Percentiles rank a stretch among this genome's conserved stretches.
phyloP scores from a whole-genome alignment of 2,329 filamentous ascomycete genomes.

The Calcarisporium arbuscula region DNA sequence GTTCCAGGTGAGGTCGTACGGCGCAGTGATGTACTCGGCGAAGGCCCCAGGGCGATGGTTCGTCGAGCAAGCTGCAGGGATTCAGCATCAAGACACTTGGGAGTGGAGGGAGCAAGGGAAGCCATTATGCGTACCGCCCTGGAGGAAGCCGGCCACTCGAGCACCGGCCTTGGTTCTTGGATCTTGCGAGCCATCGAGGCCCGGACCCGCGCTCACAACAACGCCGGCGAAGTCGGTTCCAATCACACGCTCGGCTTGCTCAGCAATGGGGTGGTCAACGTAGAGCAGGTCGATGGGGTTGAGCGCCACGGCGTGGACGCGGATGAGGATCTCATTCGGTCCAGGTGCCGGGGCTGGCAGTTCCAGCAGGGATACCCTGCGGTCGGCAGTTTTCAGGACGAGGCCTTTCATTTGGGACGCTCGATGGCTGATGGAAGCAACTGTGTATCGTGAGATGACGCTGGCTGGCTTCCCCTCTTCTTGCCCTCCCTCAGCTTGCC shows the following conservation, averaged over 20 bases:
- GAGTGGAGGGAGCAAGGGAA: neutral
- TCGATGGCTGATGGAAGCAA: too few relatives aligned
- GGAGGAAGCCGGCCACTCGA: constrained; percentile 34
- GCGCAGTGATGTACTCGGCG: constrained; percentile 30
- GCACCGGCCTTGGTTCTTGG: constrained; percentile 17
- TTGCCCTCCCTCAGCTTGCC: too few relatives aligned
- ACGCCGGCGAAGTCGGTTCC: constrained; percentile 36
- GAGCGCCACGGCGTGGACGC: constrained; percentile 17
- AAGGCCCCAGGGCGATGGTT: constrained; percentile 39
- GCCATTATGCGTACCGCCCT: constrained; percentile 24
- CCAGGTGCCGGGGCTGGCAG: constrained; percentile 11
- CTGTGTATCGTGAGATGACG: too few relatives aligned
- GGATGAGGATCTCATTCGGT: constrained; percentile 15
- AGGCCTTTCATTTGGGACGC: constrained; percentile 19
- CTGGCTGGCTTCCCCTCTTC: too few relatives aligned
- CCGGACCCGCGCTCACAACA: constrained; percentile 16
- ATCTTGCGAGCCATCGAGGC: constrained; percentile 9
- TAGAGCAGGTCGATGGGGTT: constrained; percentile 27
- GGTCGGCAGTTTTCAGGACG: constrained; percentile 7
- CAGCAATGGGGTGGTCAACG: constrained; percentile 24
- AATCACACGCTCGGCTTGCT: constrained; percentile 20
- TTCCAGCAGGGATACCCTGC: constrained; percentile 10
- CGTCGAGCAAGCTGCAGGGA: constrained; percentile 26
- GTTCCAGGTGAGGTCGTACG: constrained; percentile 31
- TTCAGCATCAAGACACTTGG: accelerated